Conservation (phyloP, 257 asterid genomes). For the Solanum pinnatisectum region DNA sequence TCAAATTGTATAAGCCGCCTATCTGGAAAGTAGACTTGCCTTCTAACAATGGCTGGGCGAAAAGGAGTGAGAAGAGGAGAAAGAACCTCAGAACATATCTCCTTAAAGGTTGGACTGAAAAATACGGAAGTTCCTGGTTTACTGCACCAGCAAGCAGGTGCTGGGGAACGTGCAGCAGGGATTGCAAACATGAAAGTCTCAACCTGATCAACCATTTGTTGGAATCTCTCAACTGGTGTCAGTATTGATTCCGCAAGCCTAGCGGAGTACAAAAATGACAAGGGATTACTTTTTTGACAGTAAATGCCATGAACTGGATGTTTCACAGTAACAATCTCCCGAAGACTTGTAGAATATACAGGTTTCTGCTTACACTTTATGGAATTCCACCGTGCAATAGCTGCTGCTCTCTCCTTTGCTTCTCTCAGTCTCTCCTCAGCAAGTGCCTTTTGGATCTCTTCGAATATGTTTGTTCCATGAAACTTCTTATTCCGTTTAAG, state of each 20-base stretch:
- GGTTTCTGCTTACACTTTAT: constrained; percentile 86
- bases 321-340: constrained; percentile 61
- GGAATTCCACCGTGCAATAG: constrained; percentile 95
- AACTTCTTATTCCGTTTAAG: constrained; percentile 31
- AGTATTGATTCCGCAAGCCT: constrained; percentile 66
- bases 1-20: constrained; percentile 96
- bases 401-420: constrained; percentile 63
- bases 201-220: constrained; percentile 58
- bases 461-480: constrained; percentile 54
- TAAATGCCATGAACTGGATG: constrained; percentile 58
- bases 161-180: constrained; percentile 96
- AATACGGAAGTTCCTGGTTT: constrained; percentile 62
- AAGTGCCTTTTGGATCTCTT: constrained; percentile 62
- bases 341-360: constrained; percentile 56
- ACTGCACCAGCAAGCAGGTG: constrained; percentile 93
- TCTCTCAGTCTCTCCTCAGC: constrained; percentile 59
- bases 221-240: constrained; percentile 82
- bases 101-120: constrained; percentile 41
- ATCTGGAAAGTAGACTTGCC: constrained; percentile 98
- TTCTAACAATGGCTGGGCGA: constrained; percentile 92
- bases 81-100: constrained; percentile 46
- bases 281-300: constrained; percentile 39
- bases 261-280: constrained; percentile 52
- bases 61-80: constrained; percentile 76
- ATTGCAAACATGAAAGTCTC: constrained; percentile 97